Base-by-base conservation (phyloP, 257 asterid species). In the Solanum acaule region DNA sequence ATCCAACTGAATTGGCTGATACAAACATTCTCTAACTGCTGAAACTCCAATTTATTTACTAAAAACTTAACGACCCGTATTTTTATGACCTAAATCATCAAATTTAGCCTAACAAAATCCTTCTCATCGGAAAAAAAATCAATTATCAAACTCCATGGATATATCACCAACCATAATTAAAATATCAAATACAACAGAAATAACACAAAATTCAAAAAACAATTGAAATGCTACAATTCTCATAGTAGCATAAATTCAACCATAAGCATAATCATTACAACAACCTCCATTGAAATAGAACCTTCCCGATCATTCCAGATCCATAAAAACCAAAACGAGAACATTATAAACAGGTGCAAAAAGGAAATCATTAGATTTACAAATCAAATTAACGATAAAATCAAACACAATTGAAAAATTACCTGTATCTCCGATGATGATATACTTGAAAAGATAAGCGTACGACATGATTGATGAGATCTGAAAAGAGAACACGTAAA, bases 401-500 rank as follows among this genome's bases (percentile, higher is more conserved):
- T n/a, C n/a, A 23, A 23, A 13, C 29, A 37, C 27, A 49, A 77
- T 6, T 78, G 35, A 42, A 1, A 25, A 85, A 6, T 40, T 93
- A 93, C 95, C 95, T 23, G 94, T 93, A 44, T 94, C 94, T n/a
- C 96, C 96, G 89, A 94, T 94, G 85, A 94, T 92, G 85, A 94
- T 94, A 94, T 94, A 93, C 94, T 93, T 93, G 94, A 94, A 94
- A 88, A 94, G 95, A 89, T 93, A 93, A 77, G 93, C 93, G 83
- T 94, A 94, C 56, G 96, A 93, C 96, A 94, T 92, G 71, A 88
- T 87, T 86, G 75, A 83, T 33, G 82, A 34, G 88, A 86, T 86
- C 85, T 72, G 61, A 52, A 23, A 29, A 44, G 56, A 37, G 73
- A 86, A 15, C 23, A 86, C 10, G 63, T 42, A 6, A n/a, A 42